Evolutionary conservation across 352 stramenopile species (phyloP).

Genomic region (Globisporangium polare): DNA sequence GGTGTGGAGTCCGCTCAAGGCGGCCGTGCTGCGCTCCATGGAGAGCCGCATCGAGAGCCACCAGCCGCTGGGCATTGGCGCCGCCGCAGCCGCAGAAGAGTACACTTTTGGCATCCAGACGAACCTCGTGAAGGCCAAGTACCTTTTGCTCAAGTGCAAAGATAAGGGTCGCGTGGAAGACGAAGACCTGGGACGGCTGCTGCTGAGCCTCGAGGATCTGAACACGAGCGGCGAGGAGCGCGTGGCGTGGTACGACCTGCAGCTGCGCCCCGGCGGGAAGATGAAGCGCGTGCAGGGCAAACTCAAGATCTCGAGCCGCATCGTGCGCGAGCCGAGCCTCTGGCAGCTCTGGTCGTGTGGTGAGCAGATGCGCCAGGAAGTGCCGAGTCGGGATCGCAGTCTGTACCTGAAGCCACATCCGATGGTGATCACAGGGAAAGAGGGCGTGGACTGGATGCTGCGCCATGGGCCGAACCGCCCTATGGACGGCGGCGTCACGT

Average conservation of each 20-base stretch:
- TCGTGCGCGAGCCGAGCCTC: slow-evolving; percentile 75
- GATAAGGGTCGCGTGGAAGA: slow-evolving; percentile 83
- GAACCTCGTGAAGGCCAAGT: slow-evolving; percentile 74
- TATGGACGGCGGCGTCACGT: slow-evolving; percentile 82
- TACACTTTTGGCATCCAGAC: slow-evolving; percentile 85
- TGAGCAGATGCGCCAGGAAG: slow-evolving; percentile 79
- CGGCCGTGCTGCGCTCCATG: slow-evolving; percentile 71
- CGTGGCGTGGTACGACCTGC: slow-evolving; percentile 84
- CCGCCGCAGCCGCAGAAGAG: slow-evolving; percentile 73
- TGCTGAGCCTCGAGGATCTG: slow-evolving; percentile 80
- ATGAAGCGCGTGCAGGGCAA: slow-evolving; percentile 87
- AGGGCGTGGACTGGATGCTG: slow-evolving; percentile 82
- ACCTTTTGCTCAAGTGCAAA: slow-evolving; percentile 85
- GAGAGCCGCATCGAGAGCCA: slow-evolving; percentile 77
- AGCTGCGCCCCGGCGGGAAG: slow-evolving; percentile 70
- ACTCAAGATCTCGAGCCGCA: slow-evolving; percentile 80
- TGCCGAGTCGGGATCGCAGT: slow-evolving; percentile 64
- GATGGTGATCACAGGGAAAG: slow-evolving; percentile 75
- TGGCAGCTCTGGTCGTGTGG: slow-evolving; percentile 83
- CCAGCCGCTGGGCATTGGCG: slow-evolving; percentile 82
- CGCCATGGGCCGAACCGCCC: slow-evolving; percentile 80
- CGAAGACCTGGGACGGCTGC: slow-evolving; percentile 71
- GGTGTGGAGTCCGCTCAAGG: slow-evolving; percentile 83
- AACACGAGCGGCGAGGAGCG: slow-evolving; percentile 81
- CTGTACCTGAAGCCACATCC: slow-evolving; percentile 84